These are phyloP conservation scores for Mycena olivaceomarginata DNA, from an alignment of 768 basidiomycete genomes.

Conservation along the genomic window DNA sequence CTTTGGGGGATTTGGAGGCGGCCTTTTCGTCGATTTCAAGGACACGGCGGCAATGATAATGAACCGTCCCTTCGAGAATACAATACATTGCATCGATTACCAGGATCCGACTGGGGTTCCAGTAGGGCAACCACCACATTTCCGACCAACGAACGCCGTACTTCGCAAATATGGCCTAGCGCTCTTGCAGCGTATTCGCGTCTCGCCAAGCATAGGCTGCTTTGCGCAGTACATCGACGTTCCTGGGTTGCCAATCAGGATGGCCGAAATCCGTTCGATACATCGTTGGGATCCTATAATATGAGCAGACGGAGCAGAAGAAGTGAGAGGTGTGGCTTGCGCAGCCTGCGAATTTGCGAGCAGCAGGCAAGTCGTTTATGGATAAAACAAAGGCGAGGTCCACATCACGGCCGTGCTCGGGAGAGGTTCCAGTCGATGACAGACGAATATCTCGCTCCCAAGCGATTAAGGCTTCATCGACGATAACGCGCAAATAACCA, in stretches of 20 bases:
- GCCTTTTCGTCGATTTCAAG: constrained; percentile 36
- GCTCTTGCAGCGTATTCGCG: constrained; percentile 34
- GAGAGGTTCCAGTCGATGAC: constrained; percentile 29
- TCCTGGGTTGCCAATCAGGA: constrained; percentile 28
- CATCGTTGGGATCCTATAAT: constrained; percentile 28
- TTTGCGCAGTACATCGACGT: constrained; percentile 26
- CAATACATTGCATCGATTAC: constrained; percentile 56
- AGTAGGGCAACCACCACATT: constrained; percentile 52
- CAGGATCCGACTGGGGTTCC: constrained; percentile 47
- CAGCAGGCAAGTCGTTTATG: constrained; percentile 53
- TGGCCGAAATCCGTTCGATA: constrained; percentile 36
- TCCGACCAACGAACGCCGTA: constrained; percentile 50
- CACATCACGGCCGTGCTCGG: not conserved
- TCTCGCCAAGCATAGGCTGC: constrained; percentile 38
- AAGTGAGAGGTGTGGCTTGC: constrained; percentile 40
- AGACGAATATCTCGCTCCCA: constrained; percentile 40
- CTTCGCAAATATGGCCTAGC: constrained; percentile 36
- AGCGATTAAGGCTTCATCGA: constrained; percentile 47
- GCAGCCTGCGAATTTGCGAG: constrained; percentile 45
- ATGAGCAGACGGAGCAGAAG: constrained; percentile 52
- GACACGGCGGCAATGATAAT: constrained; percentile 41
- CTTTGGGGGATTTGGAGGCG: not conserved
- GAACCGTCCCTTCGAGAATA: constrained; percentile 46
- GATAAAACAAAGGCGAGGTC: constrained; percentile 29
- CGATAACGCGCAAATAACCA: constrained; percentile 47